Evolutionary conservation across 805 yeast species (phyloP).

Genomic region (Blastobotrys attinorum): DNA sequence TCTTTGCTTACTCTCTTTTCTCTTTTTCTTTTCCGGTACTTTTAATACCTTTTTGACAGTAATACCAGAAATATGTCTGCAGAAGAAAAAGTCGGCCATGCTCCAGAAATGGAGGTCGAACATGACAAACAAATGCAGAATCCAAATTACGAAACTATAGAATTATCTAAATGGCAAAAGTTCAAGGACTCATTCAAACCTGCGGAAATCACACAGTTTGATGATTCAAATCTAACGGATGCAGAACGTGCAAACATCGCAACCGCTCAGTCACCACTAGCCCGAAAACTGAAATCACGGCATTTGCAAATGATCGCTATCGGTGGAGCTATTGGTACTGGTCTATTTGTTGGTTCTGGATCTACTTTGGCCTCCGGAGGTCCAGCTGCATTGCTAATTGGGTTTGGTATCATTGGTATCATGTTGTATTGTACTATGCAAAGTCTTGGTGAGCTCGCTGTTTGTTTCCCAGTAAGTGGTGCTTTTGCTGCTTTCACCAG

Average conservation of each 20-base stretch:
- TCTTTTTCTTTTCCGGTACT: no score
- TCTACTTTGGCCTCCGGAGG: slow-evolving; percentile 49
- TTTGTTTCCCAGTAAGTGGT: slow-evolving; percentile 48
- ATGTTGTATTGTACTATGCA: slow-evolving; percentile 53
- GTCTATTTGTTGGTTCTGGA: slow-evolving; percentile 62
- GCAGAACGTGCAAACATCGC: slow-evolving; percentile 33
- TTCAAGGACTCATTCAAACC: slow-evolving; percentile 39
- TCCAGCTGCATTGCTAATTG: slow-evolving; percentile 53
- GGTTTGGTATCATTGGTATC: slow-evolving; percentile 52
- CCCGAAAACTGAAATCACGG: slow-evolving; percentile 32
- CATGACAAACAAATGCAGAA: not conserved
- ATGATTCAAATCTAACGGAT: slow-evolving; percentile 25
- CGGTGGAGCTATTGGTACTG: slow-evolving; percentile 73
- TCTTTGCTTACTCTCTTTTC: no score
- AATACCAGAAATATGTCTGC: no score
- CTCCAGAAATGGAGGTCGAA: not conserved
- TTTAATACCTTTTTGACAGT: no score
- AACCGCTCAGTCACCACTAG: slow-evolving; percentile 50
- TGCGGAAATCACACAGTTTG: slow-evolving; percentile 20
- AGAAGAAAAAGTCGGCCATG: not conserved
- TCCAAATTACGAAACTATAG: not conserved
- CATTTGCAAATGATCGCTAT: slow-evolving; percentile 59
- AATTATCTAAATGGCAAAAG: slow-evolving; percentile 13
- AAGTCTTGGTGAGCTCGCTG: slow-evolving; percentile 63
- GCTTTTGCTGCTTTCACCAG: slow-evolving; percentile 48